Evolutionary conservation across 495 filamentous ascomycete species (phyloP), one percentile per base, ranked within the genome.

Genomic region (Penicillium paxilli): DNA sequence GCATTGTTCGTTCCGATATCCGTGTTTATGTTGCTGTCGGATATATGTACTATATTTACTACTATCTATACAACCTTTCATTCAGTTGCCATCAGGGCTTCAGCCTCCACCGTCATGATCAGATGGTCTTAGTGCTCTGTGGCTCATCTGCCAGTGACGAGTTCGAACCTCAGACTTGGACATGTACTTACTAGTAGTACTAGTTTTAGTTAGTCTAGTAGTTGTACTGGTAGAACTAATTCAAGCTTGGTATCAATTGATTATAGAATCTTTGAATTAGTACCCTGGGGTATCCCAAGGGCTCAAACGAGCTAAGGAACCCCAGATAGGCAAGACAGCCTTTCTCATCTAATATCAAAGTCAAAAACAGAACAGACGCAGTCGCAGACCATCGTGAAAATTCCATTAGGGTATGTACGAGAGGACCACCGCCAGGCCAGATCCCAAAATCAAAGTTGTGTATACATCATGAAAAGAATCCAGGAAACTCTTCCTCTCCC

Each of bases 1-100:
- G 22, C 25, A 44, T 55, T 38, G 35, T 52, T 40, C 14, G 33
- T 54, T 63, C 47, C 41, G 33, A 54, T 49, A 52, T 57, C 47
- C 55, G 33, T 55, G 35, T 35, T 49, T 46, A 46, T 49, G 42
- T 54, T 59, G 52, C 55, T 59, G 38, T 57, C 50, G 58, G 51
- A 54, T 54, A 32, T 52, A 48, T 67, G 58, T 64, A 64, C 58
- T 64, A 57, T 61, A 61, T 48, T 10, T 63, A 60, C 35, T 63
- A 63, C 57, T 50, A 55, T 50, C 24, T 50, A 50, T 56, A 57
- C 51, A 55, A 19, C 33, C 51, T 57, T 44, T 23, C 38, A n/a
- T n/a, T n/a, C 10, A 12, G 30, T 32, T 56, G 44, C 19, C 25
- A 37, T 24, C 19, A 16, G 20, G 10, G 16, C 23, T 30, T 28